A percentile compares a stretch with the other conserved stretches of the same genome.
These are phyloP conservation scores for Pontederia crassipes DNA, from an alignment of 176 grass and related monocot genomes.

Conservation along the genomic window DNA sequence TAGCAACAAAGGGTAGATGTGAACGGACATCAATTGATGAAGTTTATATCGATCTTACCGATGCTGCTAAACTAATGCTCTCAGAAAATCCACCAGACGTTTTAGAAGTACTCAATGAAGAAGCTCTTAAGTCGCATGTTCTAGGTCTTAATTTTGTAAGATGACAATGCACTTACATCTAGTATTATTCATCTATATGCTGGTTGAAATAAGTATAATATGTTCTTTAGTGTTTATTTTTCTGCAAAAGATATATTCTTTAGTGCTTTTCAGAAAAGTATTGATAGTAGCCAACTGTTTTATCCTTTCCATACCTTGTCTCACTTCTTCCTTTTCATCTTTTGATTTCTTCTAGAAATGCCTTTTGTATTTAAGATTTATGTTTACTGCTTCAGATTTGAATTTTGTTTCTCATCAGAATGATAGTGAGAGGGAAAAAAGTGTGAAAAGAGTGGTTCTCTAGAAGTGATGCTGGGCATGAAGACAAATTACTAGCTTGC, in stretches of 20 bases:
- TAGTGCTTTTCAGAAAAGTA: no score
- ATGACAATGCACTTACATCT: not conserved
- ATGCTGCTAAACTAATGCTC: slow-evolving; percentile 71
- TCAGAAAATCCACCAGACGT: slow-evolving; percentile 45
- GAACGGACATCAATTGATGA: slow-evolving; percentile 92
- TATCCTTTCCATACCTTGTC: not conserved
- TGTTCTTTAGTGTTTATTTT: no score
- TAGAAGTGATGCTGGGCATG: slow-evolving; percentile 43
- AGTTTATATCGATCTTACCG: slow-evolving; percentile 95
- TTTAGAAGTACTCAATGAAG: slow-evolving; percentile 29
- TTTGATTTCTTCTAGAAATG: not conserved
- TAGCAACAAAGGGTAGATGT: slow-evolving; percentile 71
- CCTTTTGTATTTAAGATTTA: no score
- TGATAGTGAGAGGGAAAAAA: slow-evolving; percentile 36
- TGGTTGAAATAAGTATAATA: no score
- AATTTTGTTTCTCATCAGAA: slow-evolving; percentile 26
- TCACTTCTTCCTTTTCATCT: not conserved
- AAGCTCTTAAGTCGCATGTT: slow-evolving; percentile 67
- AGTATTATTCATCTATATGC: no score
- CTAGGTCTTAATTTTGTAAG: slow-evolving; percentile 59
- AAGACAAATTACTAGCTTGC: slow-evolving; percentile 70
- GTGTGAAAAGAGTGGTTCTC: slow-evolving; percentile 59
- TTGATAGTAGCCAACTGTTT: no score
- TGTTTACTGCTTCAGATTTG: no score
- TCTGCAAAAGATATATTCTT: no score